Evolutionary conservation across 1,284 basidiomycete genomes (phyloP), one percentile per base, ranked within the genome.

Genomic region (Ganoderma lingzhi): DNA sequence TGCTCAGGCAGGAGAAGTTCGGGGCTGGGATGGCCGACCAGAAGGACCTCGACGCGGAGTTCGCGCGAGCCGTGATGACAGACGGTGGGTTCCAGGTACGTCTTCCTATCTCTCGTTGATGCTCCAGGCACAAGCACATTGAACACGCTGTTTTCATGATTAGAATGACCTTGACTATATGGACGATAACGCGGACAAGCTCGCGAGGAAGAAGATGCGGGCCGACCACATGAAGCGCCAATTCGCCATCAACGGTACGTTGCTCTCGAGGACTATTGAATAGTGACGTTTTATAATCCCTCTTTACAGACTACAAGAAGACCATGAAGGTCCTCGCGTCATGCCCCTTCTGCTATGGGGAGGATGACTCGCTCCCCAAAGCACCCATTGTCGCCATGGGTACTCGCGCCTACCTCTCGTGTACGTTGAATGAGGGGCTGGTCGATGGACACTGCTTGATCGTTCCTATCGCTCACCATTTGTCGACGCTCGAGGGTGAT

Each of bases 221-320:
- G 91, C 91, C 14, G 98, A 99, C 78, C 95, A 94, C 32, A 94
- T 98, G 90, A 99, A 97, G 82, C 88, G 97, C 45, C 94, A 96
- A 74, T 99, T 99, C 80, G 98, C 98, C 17, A 95, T 99, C 76
- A 91, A 98, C 70, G 96, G 96, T 95, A 72, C 58, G 86, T 78
- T 14, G 15, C 6, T 23, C 10, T 53, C 10, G 2, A 5, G 17
- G 42, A 14, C 10, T 28, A 17, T 6, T n/a, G 10, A 28, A 53
- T 14, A 9, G 12, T 28, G n/a, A 30, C 23, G 4, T 30, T 53
- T 30, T 23, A 35, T 56, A 6, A 56, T n/a, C 2, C 8, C 19
- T 4, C 2, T 9, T 15, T 9, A 1, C 75, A 96, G 97, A 99
- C 80, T 99, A 96, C 82, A 97, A 96, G 68, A 89, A 91, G 61